A percentile compares a stretch with the other conserved stretches of the same genome.
Conservation (phyloP, 2,329 filamentous ascomycete species). For the Botrytis elliptica region DNA sequence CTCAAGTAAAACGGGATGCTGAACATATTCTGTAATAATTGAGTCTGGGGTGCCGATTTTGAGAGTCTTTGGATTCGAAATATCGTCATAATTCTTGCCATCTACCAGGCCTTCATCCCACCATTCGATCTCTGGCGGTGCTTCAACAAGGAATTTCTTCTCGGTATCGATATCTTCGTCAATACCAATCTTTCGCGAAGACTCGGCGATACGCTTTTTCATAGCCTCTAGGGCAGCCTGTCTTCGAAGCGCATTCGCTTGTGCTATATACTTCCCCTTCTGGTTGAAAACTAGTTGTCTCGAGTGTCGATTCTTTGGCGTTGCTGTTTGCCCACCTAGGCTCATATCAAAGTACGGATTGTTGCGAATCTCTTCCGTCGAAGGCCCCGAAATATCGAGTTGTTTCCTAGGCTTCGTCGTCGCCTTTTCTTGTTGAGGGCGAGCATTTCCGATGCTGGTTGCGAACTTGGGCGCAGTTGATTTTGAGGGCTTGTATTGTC, state of each 20-base stretch:
- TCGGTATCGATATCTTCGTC: conserved; percentile 89
- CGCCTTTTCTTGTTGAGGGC: conserved; percentile 43
- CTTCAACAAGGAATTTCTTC: conserved; percentile 81
- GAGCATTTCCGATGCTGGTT: conserved; percentile 43
- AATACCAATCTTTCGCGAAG: conserved; percentile 85
- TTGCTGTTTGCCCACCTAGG: conserved; percentile 56
- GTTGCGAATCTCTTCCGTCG: conserved; percentile 56
- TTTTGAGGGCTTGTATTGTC: conserved; percentile 47
- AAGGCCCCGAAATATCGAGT: conserved; percentile 57
- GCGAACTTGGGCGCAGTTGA: conserved; percentile 41
- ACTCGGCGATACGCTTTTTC: conserved; percentile 88
- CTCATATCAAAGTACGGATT: conserved; percentile 85
- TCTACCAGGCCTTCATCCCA: conserved; percentile 90
- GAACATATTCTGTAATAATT: conserved; percentile 86
- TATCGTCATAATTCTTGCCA: conserved; percentile 69
- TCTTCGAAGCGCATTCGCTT: conserved; percentile 83
- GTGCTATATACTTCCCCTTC: conserved; percentile 95
- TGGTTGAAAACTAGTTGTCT: conserved; percentile 86
- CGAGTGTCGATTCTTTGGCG: conserved; percentile 64
- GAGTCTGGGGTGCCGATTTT: conserved; percentile 77
- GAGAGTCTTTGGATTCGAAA: conserved; percentile 63
- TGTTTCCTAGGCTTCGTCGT: conserved; percentile 48
- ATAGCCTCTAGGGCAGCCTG: conserved; percentile 89
- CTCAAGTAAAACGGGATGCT: conserved; percentile 87
- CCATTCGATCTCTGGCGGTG: conserved; percentile 90